These are phyloP conservation scores for Aethionema arabicum DNA, from an alignment of 345 rosid species.

Conservation along the genomic window DNA sequence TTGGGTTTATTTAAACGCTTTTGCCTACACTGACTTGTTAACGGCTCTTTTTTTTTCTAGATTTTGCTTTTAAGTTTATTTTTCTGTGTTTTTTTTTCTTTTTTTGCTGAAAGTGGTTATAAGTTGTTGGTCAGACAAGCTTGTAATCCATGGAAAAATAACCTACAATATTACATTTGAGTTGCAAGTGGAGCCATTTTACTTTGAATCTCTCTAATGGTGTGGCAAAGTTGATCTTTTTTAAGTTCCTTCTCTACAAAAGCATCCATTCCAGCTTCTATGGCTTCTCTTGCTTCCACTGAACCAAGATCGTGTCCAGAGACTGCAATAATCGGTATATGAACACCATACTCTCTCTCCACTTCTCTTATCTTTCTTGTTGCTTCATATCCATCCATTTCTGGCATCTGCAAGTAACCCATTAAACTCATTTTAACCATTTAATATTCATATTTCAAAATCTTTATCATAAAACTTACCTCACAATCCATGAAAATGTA, in stretches of 20 bases:
- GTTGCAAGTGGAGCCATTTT: conserved; percentile 11
- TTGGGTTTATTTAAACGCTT: too few relatives aligned
- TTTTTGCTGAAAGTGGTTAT: too few relatives aligned
- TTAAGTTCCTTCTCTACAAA: conserved; percentile 47
- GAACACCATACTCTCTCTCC: conserved; percentile 51
- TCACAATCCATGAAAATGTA: conserved; percentile 82
- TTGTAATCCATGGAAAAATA: too few relatives aligned
- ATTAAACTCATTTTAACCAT: too few relatives aligned
- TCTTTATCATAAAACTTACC: conserved; percentile 37
- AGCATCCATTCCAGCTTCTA: conserved; percentile 64
- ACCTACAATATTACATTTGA: not conserved
- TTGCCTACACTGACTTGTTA: too few relatives aligned
- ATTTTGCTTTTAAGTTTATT: too few relatives aligned
- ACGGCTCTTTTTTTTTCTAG: too few relatives aligned
- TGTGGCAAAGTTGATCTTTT: conserved; percentile 33
- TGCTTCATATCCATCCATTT: conserved; percentile 71
- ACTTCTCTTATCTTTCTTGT: conserved; percentile 53
- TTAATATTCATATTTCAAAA: too few relatives aligned
- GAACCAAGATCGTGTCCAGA: conserved; percentile 50
- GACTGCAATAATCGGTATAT: conserved; percentile 66
- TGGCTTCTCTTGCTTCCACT: conserved; percentile 36
- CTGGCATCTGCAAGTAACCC: conserved; percentile 55
- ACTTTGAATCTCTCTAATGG: conserved; percentile 27
- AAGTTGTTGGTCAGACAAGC: too few relatives aligned
- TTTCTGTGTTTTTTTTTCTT: not conserved